These are phyloP conservation scores for Grosmannia penicillata DNA, from an alignment of 2,329 filamentous ascomycete genomes.

Conservation along the genomic window DNA sequence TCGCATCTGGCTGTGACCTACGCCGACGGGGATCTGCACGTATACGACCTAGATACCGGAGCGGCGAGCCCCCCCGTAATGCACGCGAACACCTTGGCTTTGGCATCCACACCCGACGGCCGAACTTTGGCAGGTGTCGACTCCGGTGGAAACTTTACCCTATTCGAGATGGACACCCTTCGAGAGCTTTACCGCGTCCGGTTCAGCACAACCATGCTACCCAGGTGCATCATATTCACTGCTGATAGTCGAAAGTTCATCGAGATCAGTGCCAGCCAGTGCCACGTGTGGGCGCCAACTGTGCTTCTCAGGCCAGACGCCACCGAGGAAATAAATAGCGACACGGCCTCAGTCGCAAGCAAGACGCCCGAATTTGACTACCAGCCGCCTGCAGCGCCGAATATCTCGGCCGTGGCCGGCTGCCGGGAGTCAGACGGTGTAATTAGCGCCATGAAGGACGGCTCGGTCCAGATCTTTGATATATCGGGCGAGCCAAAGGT, in stretches of 20 bases:
- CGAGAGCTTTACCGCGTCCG: slow-evolving; percentile 3
- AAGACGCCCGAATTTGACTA: slow-evolving; percentile 7
- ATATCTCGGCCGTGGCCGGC: slow-evolving; percentile 10
- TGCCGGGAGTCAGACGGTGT: slow-evolving; percentile 1
- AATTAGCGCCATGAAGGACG: slow-evolving; percentile 12
- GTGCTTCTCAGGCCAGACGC: slow-evolving; percentile 11
- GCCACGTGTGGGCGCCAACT: slow-evolving; percentile 13
- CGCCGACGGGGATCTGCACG: slow-evolving; percentile 14
- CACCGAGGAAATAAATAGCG: slow-evolving; percentile 7
- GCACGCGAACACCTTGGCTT: slow-evolving; percentile 8
- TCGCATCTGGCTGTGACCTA: slow-evolving; percentile 14
- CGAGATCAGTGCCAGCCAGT: slow-evolving; percentile 11
- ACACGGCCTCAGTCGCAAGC: slow-evolving; percentile 5
- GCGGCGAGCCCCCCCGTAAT: not conserved
- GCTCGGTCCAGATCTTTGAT: slow-evolving; percentile 11
- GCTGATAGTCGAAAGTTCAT: slow-evolving; percentile 11
- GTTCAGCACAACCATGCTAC: slow-evolving; percentile 3
- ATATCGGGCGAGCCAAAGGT: slow-evolving; percentile 5
- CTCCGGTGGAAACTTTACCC: not conserved
- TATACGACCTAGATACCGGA: slow-evolving; percentile 11
- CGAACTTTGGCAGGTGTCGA: not conserved
- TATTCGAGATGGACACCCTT: slow-evolving; percentile 3
- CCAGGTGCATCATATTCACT: slow-evolving; percentile 10
- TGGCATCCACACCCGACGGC: slow-evolving; percentile 12
- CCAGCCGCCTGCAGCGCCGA: not conserved